These are phyloP conservation scores for Gamarada debralockiae DNA, from an alignment of 495 filamentous ascomycete species.

Conservation along the genomic window DNA sequence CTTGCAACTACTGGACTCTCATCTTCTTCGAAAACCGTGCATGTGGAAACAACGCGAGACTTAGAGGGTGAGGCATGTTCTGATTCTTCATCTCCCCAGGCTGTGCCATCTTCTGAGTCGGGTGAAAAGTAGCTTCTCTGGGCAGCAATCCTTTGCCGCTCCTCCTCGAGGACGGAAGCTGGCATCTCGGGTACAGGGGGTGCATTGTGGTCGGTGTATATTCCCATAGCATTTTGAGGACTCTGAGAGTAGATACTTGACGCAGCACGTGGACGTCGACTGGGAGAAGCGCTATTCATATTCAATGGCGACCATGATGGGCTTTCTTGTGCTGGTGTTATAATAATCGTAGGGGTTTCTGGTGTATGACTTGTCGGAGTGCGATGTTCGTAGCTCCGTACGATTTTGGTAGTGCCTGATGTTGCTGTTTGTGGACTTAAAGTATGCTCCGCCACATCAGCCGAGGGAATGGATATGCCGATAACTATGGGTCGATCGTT, in stretches of 20 bases:
- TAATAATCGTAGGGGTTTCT: constrained; percentile 51
- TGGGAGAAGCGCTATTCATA: constrained; percentile 21
- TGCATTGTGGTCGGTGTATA: constrained; percentile 4
- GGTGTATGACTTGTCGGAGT: constrained; percentile 36
- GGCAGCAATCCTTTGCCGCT: constrained; percentile 20
- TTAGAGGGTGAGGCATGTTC: constrained; percentile 27
- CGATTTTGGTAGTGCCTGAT: constrained; percentile 23
- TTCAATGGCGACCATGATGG: constrained; percentile 59
- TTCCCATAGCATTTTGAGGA: constrained; percentile 30
- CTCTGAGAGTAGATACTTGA: constrained; percentile 71
- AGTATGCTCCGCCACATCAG: constrained; percentile 46
- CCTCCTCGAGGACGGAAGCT: constrained; percentile 14
- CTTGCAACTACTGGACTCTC: constrained; percentile 28
- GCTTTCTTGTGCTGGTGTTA: constrained; percentile 62
- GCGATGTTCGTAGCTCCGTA: constrained; percentile 15
- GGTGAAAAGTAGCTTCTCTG: constrained; percentile 26
- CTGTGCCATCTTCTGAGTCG: constrained; percentile 23
- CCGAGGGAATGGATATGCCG: constrained; percentile 65
- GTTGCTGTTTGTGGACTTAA: constrained; percentile 49
- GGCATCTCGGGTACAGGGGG: constrained; percentile 24
- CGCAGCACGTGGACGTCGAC: constrained; percentile 21
- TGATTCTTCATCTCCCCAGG: constrained; percentile 13
- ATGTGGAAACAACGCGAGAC: constrained; percentile 33
- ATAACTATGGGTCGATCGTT: constrained; percentile 75
- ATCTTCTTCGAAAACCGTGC: constrained; percentile 59